A percentile compares a stretch with the other conserved stretches of the same genome.
Evolutionary conservation across 2,329 filamentous ascomycete genomes (phyloP).

Genomic region (Fusarium aywerte): DNA sequence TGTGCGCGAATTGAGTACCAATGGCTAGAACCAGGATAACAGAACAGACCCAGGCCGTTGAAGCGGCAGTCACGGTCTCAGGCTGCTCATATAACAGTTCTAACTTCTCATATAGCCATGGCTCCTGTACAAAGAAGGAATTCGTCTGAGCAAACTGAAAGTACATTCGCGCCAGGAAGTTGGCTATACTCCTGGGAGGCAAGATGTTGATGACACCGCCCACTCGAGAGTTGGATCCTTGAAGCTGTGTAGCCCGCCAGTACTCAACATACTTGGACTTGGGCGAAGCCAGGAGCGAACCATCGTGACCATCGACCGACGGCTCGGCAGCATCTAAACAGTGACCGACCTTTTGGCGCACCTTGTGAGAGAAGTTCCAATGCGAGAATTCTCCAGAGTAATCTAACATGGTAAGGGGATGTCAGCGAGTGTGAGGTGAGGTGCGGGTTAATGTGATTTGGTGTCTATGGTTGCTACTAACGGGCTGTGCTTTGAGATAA

Average conservation of each 20-base stretch:
- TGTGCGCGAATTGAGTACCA: background rate
- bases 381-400: slow-evolving; percentile 1
- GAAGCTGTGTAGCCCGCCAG: background rate
- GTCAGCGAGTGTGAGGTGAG: background rate
- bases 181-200: background rate
- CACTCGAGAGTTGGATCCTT: background rate
- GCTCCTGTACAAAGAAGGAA: background rate
- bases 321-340: background rate
- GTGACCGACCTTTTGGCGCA: background rate
- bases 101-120: background rate
- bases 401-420: background rate
- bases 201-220: background rate
- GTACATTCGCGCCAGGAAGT: background rate
- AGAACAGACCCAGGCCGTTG: background rate
- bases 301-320: background rate
- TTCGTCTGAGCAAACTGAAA: background rate
- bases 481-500: background rate
- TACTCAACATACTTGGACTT: background rate
- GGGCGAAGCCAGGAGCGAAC: background rate
- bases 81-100: background rate
- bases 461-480: background rate
- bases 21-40: background rate
- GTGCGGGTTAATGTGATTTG: no score
- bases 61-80: background rate
- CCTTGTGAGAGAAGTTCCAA: background rate